Evolutionary conservation across 768 basidiomycete genomes (phyloP), one percentile per base, ranked within the genome.

Genomic region (Pleurotus salmoneostramineus): DNA sequence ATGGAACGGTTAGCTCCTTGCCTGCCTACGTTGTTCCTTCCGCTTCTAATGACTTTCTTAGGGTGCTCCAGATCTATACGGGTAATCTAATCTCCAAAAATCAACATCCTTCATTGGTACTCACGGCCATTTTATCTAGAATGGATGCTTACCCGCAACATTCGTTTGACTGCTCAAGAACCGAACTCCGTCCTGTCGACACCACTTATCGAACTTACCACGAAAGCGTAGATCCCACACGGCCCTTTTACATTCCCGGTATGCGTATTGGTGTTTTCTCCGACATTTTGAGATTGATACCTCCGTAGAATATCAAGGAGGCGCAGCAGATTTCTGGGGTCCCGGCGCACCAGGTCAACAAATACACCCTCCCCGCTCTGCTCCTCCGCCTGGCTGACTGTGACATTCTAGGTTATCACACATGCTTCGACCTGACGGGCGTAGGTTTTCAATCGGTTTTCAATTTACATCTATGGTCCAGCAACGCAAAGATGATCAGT

Each of bases 271-370:
- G 55, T 60, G 58, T 31, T 49, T 45, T 4, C n/a, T 1, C 14
- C 37, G 57, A 4, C 5, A 55, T 15, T 3, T 35, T 6, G 33
- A 4, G 6, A 35, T 42, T 43, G 5, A 35, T 42, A 37, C 46
- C 17, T 17, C 27, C 33, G 33, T 50, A 72, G 75, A 85, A 71
- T 87, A 84, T 65, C 87, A 89, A 75, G 88, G 82, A 10, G 91
- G 91, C 6, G 79, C 89, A 6, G 92, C 84, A 62, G 91, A 93
- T 66, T 84, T 89, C 3, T 94, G 89, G 89, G 92, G 87, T 11
- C 84, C 87, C 0, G 79, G 74, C 2, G 85, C 88, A 21, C 88
- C 89, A 58, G 85, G 84, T 83, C 67, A 1, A 60, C 8, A 2
- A 2, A 45, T 40, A 2, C 37, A 40, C n/a, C 44, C 6, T 14